Conservation (phyloP, 108 stramenopile genomes). For the Mediolabrus comicus region DNA sequence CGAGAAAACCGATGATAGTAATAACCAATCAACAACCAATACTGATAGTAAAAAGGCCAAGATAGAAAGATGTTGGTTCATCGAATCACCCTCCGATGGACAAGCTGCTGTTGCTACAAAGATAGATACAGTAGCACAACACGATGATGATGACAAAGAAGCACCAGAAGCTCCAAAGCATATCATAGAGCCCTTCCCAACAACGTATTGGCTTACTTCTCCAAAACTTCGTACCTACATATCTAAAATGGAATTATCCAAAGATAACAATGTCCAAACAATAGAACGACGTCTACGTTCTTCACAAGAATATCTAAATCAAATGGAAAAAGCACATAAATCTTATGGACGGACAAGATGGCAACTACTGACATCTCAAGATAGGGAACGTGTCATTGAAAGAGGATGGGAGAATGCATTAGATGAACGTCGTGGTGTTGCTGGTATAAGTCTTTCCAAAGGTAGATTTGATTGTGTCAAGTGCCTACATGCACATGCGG, state of each 20-base stretch:
- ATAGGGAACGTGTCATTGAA: slow-evolving; percentile 38
- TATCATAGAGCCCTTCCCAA: slow-evolving; percentile 85
- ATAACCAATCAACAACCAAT: not conserved
- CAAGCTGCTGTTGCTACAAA: not conserved
- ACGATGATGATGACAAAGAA: not conserved
- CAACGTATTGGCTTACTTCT: slow-evolving; percentile 81
- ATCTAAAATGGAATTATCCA: slow-evolving; percentile 64
- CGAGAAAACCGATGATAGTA: not conserved
- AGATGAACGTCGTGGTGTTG: slow-evolving; percentile 61
- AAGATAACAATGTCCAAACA: slow-evolving; percentile 27
- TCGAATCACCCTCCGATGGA: not conserved
- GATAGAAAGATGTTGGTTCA: not conserved
- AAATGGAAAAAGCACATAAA: slow-evolving; percentile 74
- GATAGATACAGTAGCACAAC: not conserved
- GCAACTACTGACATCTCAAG: slow-evolving; percentile 47
- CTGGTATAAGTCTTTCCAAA: slow-evolving; percentile 59
- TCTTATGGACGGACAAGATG: slow-evolving; percentile 63
- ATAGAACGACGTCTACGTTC: slow-evolving; percentile 45
- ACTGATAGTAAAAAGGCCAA: not conserved
- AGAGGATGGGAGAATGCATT: slow-evolving; percentile 52
- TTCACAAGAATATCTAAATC: slow-evolving; percentile 30
- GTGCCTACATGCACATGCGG: slow-evolving; percentile 84
- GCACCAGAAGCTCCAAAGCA: slow-evolving; percentile 2
- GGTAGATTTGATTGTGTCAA: slow-evolving; percentile 55
- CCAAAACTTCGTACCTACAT: slow-evolving; percentile 58